phyloP scores from a whole-genome alignment of 2,329 filamentous ascomycete genomes.

The Botrytis cinerea region DNA sequence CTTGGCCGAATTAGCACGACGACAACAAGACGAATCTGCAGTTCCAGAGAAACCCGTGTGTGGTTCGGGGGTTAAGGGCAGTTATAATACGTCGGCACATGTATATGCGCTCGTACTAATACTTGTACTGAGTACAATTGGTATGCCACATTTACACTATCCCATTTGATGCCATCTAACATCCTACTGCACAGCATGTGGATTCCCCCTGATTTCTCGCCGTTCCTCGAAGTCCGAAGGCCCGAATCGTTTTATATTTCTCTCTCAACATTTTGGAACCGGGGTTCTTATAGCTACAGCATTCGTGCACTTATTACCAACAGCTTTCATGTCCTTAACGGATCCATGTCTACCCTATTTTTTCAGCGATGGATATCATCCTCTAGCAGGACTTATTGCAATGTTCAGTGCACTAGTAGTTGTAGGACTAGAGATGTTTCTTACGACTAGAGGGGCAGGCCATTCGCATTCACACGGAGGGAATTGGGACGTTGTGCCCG shows the following conservation, averaged over 20 bases:
- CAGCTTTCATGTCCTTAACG: constrained; percentile 60
- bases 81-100: constrained; percentile 58
- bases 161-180: constrained; percentile 18
- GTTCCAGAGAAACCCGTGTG: constrained; percentile 48
- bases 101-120: constrained; percentile 60
- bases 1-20: constrained; percentile 51
- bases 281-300: constrained; percentile 85
- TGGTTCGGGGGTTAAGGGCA: constrained; percentile 51
- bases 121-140: constrained; percentile 54
- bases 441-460: constrained; percentile 69
- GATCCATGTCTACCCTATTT: constrained; percentile 71
- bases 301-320: constrained; percentile 71
- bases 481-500: constrained; percentile 36
- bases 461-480: constrained; percentile 58
- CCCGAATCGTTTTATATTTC: constrained; percentile 49
- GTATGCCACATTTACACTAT: constrained; percentile 35
- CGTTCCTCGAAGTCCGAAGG: constrained; percentile 37
- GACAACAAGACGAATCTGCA: constrained; percentile 43
- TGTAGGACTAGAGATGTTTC: constrained; percentile 83
- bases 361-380: constrained; percentile 77
- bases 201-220: constrained; percentile 41
- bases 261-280: constrained; percentile 72
- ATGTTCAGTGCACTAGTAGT: constrained; percentile 83
- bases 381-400: constrained; percentile 77
- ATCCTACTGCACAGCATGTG: constrained; percentile 38